Conservation (phyloP, 305 asterid species). For the Solanum chacoense region DNA sequence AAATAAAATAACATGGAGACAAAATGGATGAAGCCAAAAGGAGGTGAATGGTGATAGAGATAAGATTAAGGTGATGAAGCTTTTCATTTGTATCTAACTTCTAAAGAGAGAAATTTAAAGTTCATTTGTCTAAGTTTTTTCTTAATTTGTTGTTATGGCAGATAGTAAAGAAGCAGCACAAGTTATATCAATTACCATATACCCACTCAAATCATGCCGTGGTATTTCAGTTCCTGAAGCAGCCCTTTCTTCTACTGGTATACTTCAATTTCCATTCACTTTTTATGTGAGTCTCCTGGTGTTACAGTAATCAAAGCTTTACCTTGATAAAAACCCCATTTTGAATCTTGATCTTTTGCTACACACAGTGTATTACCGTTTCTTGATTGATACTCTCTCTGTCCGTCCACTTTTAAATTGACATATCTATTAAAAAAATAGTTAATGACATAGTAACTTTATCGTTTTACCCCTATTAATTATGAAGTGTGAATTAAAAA, state of each 20-base stretch:
- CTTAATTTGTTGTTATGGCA: constrained; percentile 12
- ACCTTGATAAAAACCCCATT: background rate
- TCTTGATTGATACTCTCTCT: background rate
- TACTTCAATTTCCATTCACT: background rate
- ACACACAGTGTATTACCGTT: background rate
- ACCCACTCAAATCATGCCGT: constrained; percentile 82
- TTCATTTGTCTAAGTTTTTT: background rate
- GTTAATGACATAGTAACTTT: too few species aligned
- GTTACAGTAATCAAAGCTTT: background rate
- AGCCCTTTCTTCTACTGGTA: constrained; percentile 60
- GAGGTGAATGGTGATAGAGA: background rate
- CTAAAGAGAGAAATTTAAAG: background rate
- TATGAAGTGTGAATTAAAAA: too few species aligned
- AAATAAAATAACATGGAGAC: background rate
- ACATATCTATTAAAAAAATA: too few species aligned
- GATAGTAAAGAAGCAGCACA: constrained; percentile 11
- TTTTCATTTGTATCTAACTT: background rate
- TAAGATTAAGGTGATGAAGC: background rate
- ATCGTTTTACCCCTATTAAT: too few species aligned
- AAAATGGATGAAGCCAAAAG: background rate
- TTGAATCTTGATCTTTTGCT: background rate
- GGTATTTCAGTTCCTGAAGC: constrained; percentile 57
- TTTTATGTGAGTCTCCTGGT: background rate
- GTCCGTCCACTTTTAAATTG: too few species aligned
- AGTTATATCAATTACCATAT: constrained; percentile 46